Percentiles rank a stretch among this genome's conserved stretches.
Conservation (phyloP, 495 filamentous ascomycete species). For the Bryoglossum gracile region DNA sequence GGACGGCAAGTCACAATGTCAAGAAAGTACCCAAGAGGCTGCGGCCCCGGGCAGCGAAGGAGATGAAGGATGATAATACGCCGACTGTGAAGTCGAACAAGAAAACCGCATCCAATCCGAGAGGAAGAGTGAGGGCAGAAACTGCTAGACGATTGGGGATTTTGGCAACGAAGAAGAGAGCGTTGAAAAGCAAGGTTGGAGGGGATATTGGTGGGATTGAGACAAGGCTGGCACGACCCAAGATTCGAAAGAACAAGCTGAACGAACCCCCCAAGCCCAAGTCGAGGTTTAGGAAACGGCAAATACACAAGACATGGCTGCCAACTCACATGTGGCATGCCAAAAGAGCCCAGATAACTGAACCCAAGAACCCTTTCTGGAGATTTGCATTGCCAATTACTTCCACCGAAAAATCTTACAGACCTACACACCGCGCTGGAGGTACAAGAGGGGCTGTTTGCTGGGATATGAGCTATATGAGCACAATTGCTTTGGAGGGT, state of each 20-base stretch:
- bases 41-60: slow-evolving; percentile 58
- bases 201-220: slow-evolving; percentile 5
- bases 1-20: slow-evolving; percentile 92
- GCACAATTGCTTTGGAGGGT: slow-evolving; percentile 76
- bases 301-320: slow-evolving; percentile 85
- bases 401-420: slow-evolving; percentile 82
- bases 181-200: slow-evolving; percentile 43
- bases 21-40: slow-evolving; percentile 82
- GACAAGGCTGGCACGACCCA: slow-evolving; percentile 38
- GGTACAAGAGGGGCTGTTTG: slow-evolving; percentile 54
- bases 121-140: slow-evolving; percentile 69
- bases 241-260: slow-evolving; percentile 63
- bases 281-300: slow-evolving; percentile 75
- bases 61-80: slow-evolving; percentile 91
- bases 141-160: slow-evolving; percentile 65
- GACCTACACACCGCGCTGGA: slow-evolving; percentile 77
- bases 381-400: slow-evolving; percentile 78
- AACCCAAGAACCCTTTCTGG: slow-evolving; percentile 73
- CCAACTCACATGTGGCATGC: slow-evolving; percentile 93
- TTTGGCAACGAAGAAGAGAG: slow-evolving; percentile 50
- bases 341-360: slow-evolving; percentile 83
- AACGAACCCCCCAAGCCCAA: slow-evolving; percentile 57
- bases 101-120: slow-evolving; percentile 60
- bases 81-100: slow-evolving; percentile 68
- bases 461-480: slow-evolving; percentile 96